Evolutionary conservation across 805 yeast genomes (phyloP).

Genomic region (Lachancea quebecensis): DNA sequence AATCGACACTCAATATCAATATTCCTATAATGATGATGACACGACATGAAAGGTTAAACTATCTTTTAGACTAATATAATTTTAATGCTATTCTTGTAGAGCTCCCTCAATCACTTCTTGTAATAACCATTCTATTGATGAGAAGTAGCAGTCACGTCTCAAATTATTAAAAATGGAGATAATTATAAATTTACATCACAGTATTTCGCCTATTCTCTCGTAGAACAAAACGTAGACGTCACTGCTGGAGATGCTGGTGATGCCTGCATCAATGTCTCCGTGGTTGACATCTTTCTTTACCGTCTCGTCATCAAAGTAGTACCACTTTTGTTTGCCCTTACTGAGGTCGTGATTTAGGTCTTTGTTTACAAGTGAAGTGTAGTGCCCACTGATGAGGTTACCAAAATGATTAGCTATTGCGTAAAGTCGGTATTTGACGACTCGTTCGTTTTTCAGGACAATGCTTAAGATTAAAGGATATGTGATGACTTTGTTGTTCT

Average conservation of each 20-base stretch:
- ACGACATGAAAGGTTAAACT: no score
- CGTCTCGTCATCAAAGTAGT: slow-evolving; percentile 67
- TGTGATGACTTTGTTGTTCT: slow-evolving; percentile 42
- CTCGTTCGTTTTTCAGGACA: slow-evolving; percentile 32
- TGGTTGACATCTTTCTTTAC: slow-evolving; percentile 41
- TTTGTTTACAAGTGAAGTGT: slow-evolving; percentile 58
- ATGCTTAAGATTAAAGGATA: slow-evolving; percentile 52
- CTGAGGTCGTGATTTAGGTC: slow-evolving; percentile 32
- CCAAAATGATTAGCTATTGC: slow-evolving; percentile 72
- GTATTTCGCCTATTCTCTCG: slow-evolving; percentile 31
- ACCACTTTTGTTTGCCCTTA: slow-evolving; percentile 47
- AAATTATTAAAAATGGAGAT: no score
- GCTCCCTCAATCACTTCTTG: no score
- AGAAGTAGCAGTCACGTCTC: no score
- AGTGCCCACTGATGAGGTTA: slow-evolving; percentile 65
- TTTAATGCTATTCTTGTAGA: no score
- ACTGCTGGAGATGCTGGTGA: slow-evolving; percentile 39
- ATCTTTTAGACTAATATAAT: no score
- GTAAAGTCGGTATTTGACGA: slow-evolving; percentile 43
- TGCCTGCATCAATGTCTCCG: slow-evolving; percentile 38
- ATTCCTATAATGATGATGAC: background rate
- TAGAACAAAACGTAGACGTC: slow-evolving; percentile 70
- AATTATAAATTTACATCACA: no score
- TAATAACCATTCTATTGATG: no score
- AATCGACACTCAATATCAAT: background rate